phyloP scores from a whole-genome alignment of 83 land plant species.

The Picea abies region DNA sequence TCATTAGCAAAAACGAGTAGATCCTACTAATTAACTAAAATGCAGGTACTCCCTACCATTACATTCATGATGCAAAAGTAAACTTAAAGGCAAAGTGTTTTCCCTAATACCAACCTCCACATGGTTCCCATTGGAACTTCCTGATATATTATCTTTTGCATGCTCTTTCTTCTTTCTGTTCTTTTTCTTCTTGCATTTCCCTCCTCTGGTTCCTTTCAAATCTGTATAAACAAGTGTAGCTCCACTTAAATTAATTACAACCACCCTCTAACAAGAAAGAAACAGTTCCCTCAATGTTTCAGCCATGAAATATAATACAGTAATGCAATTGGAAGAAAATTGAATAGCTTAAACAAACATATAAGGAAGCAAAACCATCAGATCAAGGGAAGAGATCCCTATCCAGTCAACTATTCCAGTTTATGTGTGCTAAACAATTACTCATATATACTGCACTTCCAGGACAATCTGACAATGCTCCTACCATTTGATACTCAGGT shows the following conservation, averaged over 20 bases:
- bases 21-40: neutral
- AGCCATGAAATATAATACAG: neutral
- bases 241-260: neutral
- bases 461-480: too few species aligned
- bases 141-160: slow-evolving; percentile 24
- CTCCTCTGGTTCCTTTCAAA: slow-evolving; percentile 35
- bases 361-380: neutral
- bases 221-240: slow-evolving; percentile 27
- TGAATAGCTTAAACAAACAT: neutral
- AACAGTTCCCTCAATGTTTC: neutral
- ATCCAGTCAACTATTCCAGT: too few species aligned
- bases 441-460: too few species aligned
- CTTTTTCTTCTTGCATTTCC: slow-evolving; percentile 63
- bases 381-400: neutral
- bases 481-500: too few species aligned
- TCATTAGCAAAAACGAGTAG: neutral
- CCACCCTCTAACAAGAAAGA: neutral
- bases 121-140: slow-evolving; percentile 17
- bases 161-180: slow-evolving; percentile 56
- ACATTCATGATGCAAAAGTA: neutral
- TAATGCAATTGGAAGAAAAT: neutral
- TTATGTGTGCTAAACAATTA: too few species aligned
- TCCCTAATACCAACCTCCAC: slow-evolving; percentile 19
- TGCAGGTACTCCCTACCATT: neutral
- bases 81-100: neutral